Conservation (phyloP, 1,284 basidiomycete genomes). For the Polyporus tsugae region DNA sequence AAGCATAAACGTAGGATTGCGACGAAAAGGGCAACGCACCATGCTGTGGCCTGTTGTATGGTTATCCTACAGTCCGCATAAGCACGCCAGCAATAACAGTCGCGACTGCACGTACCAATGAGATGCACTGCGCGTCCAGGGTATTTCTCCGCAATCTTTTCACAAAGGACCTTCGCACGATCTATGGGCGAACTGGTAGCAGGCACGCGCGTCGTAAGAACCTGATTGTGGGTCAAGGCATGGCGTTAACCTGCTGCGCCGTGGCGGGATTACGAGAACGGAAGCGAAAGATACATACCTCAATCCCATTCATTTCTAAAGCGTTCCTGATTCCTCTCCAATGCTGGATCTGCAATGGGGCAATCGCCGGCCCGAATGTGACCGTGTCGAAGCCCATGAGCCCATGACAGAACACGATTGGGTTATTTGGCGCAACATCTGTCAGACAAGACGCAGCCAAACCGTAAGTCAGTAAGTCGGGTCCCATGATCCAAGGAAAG, state of each 20-base stretch:
- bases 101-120: conserved; percentile 60
- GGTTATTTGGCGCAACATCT: conserved; percentile 83
- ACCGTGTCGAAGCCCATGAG: conserved; percentile 88
- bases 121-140: conserved; percentile 87
- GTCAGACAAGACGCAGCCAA: conserved; percentile 10
- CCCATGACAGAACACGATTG: conserved; percentile 94
- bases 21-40: conserved; percentile 54
- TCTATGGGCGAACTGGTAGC: conserved; percentile 89
- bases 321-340: conserved; percentile 96
- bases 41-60: conserved; percentile 79
- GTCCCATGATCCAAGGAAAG: background rate
- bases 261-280: conserved; percentile 1
- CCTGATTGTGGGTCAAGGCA: conserved; percentile 39
- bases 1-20: background rate
- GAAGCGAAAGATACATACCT: conserved; percentile 45
- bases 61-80: conserved; percentile 39
- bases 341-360: conserved; percentile 87
- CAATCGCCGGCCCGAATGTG: conserved; percentile 74
- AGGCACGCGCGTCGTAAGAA: conserved; percentile 91
- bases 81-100: conserved; percentile 37
- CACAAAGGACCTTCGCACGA: conserved; percentile 87
- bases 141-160: conserved; percentile 81
- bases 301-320: conserved; percentile 86
- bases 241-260: background rate
- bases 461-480: background rate